Conservation (phyloP, 148 eudicot species). For the Rhododendron molle region DNA sequence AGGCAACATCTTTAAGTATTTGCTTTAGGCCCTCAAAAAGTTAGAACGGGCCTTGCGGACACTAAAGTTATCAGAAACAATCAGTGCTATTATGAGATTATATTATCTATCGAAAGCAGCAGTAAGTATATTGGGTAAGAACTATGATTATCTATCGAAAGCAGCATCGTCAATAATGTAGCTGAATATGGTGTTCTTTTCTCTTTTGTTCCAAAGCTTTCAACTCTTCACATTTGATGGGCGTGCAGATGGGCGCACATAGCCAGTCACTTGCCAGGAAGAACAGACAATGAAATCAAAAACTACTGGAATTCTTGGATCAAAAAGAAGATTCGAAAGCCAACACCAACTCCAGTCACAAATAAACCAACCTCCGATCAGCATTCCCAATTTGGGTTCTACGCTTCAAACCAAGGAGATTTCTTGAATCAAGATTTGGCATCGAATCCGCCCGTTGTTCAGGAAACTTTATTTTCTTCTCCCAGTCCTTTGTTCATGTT, state of each 20-base stretch:
- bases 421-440: constrained; percentile 27
- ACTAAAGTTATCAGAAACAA: no score
- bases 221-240: neutral
- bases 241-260: constrained; percentile 87
- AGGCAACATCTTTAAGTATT: no score
- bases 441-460: constrained; percentile 17
- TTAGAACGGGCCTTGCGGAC: no score
- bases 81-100: no score
- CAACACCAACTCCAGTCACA: constrained; percentile 21
- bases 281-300: constrained; percentile 92
- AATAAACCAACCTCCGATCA: constrained; percentile 6
- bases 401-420: constrained; percentile 21
- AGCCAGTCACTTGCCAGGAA: constrained; percentile 89
- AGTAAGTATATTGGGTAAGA: neutral
- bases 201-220: neutral
- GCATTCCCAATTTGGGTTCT: constrained; percentile 10
- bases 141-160: neutral
- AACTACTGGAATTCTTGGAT: constrained; percentile 99
- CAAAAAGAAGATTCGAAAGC: constrained; percentile 76
- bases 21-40: no score
- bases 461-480: constrained; percentile 24
- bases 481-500: constrained; percentile 55
- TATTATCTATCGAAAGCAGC: neutral
- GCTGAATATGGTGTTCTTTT: neutral
- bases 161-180: neutral